Percentiles rank a stretch among this genome's conserved stretches.
phyloP scores from a whole-genome alignment of 2,329 filamentous ascomycete genomes.

The Penicillium sp. region DNA sequence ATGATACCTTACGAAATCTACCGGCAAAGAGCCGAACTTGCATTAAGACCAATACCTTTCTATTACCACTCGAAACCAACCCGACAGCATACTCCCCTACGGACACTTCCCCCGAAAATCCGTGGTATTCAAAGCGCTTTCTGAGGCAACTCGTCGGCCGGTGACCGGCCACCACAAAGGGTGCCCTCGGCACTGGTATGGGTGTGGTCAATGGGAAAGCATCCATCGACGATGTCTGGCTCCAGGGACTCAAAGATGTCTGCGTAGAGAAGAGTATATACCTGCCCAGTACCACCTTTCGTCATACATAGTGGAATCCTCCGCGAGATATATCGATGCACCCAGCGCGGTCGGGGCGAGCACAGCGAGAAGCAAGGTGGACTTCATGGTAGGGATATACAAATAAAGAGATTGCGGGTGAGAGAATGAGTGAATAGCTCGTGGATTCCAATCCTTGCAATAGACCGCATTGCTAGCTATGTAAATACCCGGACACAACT shows the following conservation, averaged over 20 bases:
- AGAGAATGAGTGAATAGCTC: too few species aligned
- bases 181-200: constrained; percentile 60
- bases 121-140: constrained; percentile 33
- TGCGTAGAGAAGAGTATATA: too few species aligned
- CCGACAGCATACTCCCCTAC: constrained; percentile 8
- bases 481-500: too few species aligned
- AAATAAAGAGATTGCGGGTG: too few species aligned
- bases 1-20: constrained; percentile 10
- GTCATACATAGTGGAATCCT: too few species aligned
- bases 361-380: too few species aligned
- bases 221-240: constrained; percentile 48
- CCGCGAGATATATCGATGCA: too few species aligned
- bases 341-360: too few species aligned
- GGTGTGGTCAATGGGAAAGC: constrained; percentile 60
- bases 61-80: not conserved
- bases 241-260: constrained; percentile 55
- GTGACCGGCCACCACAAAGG: constrained; percentile 52
- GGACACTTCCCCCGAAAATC: constrained; percentile 30
- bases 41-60: not conserved
- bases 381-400: too few species aligned
- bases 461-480: too few species aligned
- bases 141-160: constrained; percentile 40
- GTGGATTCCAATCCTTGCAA: too few species aligned
- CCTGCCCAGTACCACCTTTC: too few species aligned
- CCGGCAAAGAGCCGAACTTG: not conserved